These are phyloP conservation scores for Penicillium sp. DNA, from an alignment of 2,329 filamentous ascomycete genomes.

Conservation along the genomic window DNA sequence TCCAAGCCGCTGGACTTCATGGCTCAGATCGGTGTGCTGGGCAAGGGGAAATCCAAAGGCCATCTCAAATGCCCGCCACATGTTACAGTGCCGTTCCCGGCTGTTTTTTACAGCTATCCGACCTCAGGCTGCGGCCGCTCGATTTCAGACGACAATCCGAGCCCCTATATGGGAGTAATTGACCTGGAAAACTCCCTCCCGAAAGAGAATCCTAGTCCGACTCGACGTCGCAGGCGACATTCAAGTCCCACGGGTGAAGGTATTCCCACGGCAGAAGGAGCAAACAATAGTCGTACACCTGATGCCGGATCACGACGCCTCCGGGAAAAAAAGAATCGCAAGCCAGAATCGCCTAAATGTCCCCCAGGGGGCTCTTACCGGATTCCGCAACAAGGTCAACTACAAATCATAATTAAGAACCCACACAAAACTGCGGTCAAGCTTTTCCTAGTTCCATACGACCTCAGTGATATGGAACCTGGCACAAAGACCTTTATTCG, in stretches of 20 bases:
- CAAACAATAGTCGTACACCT: slow-evolving; percentile 8
- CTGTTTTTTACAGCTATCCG: slow-evolving; percentile 92
- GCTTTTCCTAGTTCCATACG: slow-evolving; percentile 89
- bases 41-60: slow-evolving; percentile 82
- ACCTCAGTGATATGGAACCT: slow-evolving; percentile 85
- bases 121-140: slow-evolving; percentile 62
- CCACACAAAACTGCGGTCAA: slow-evolving; percentile 98
- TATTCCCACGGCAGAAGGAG: slow-evolving; percentile 6
- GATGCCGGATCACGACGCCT: slow-evolving; percentile 42
- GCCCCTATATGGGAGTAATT: slow-evolving; percentile 90
- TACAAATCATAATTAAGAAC: slow-evolving; percentile 97
- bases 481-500: slow-evolving; percentile 95
- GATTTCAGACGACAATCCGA: slow-evolving; percentile 78
- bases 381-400: slow-evolving; percentile 87
- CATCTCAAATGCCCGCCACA: slow-evolving; percentile 84
- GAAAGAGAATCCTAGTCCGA: slow-evolving; percentile 41
- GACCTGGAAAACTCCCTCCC: slow-evolving; percentile 81
- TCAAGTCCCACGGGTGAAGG: slow-evolving; percentile 30
- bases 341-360: slow-evolving; percentile 60
- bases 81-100: slow-evolving; percentile 85
- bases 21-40: slow-evolving; percentile 91
- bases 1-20: slow-evolving; percentile 90
- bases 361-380: slow-evolving; percentile 88
- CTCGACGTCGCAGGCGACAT: slow-evolving; percentile 40
- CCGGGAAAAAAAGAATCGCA: slow-evolving; percentile 59